A percentile compares a stretch with the other conserved stretches of the same genome.
Evolutionary conservation across 1,284 basidiomycete species (phyloP).

Genomic region (Naganishia cerealis): DNA sequence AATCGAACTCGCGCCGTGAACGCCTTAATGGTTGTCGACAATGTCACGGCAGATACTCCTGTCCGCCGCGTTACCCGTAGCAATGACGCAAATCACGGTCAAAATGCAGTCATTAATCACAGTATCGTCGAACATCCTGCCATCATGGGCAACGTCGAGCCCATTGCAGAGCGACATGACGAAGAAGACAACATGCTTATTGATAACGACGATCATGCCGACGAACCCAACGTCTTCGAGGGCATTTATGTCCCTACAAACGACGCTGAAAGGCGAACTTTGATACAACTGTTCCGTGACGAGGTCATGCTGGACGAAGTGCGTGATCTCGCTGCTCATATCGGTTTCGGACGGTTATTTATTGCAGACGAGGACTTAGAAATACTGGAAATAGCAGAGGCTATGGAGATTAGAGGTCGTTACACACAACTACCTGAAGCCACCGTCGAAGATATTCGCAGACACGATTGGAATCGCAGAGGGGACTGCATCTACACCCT

Average conservation of each 20-base stretch:
- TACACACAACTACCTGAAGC: background rate
- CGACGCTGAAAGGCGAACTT: background rate
- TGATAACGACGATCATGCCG: background rate
- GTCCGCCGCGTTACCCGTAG: background rate
- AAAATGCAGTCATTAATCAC: background rate
- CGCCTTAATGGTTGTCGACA: background rate
- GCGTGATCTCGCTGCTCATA: background rate
- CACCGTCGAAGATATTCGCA: background rate
- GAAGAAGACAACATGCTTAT: background rate
- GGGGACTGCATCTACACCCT: slow-evolving; percentile 3
- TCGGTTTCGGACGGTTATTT: background rate
- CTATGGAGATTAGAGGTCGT: background rate
- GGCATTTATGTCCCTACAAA: slow-evolving; percentile 2
- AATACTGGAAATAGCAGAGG: background rate
- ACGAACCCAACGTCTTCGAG: background rate
- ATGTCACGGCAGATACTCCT: background rate
- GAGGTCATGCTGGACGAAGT: background rate
- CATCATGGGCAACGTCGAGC: background rate
- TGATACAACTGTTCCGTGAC: background rate
- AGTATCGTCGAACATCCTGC: too few species aligned
- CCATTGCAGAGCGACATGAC: background rate
- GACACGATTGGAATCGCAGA: slow-evolving; percentile 8
- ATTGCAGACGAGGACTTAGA: background rate
- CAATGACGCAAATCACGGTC: background rate
- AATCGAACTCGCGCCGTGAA: background rate